A percentile compares a stretch with the other conserved stretches of the same genome.
phyloP scores from a whole-genome alignment of 306 rosid genomes.

The Corylus americana region DNA sequence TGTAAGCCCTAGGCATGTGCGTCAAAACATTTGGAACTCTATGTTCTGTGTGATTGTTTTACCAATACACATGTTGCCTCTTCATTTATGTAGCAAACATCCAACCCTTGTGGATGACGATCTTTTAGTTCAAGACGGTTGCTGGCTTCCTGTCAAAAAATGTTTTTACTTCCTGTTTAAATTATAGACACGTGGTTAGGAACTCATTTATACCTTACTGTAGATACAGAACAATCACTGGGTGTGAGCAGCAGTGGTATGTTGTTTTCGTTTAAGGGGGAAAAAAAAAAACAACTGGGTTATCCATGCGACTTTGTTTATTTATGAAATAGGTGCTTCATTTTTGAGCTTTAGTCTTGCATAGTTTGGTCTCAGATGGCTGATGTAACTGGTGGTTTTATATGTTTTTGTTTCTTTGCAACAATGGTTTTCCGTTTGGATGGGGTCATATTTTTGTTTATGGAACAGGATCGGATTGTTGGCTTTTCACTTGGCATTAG shows the following conservation, averaged over 20 bases:
- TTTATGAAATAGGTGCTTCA: not conserved
- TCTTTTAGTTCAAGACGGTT: not conserved
- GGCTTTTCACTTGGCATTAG: slow-evolving; percentile 78
- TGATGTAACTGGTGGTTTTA: not conserved
- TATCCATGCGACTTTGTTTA: not conserved
- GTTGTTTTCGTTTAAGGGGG: not conserved
- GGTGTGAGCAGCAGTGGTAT: not conserved
- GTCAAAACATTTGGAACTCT: not conserved
- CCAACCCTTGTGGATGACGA: not conserved
- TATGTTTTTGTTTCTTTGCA: slow-evolving; percentile 16
- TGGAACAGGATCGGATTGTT: slow-evolving; percentile 73
- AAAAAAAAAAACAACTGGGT: not conserved
- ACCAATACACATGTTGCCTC: not conserved
- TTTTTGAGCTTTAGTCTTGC: not conserved
- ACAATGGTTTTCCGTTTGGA: slow-evolving; percentile 25
- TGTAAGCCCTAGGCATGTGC: too few relatives aligned
- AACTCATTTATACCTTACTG: not conserved
- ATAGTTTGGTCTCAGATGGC: not conserved
- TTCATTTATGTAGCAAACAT: not conserved
- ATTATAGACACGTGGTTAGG: not conserved
- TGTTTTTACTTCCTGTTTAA: slow-evolving; percentile 1
- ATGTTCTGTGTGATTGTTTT: not conserved
- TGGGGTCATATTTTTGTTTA: slow-evolving; percentile 27
- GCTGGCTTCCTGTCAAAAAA: slow-evolving; percentile 1
- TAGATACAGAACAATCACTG: not conserved